Base-by-base conservation (phyloP, 441 rosid genomes). In the Populus hybrid region DNA sequence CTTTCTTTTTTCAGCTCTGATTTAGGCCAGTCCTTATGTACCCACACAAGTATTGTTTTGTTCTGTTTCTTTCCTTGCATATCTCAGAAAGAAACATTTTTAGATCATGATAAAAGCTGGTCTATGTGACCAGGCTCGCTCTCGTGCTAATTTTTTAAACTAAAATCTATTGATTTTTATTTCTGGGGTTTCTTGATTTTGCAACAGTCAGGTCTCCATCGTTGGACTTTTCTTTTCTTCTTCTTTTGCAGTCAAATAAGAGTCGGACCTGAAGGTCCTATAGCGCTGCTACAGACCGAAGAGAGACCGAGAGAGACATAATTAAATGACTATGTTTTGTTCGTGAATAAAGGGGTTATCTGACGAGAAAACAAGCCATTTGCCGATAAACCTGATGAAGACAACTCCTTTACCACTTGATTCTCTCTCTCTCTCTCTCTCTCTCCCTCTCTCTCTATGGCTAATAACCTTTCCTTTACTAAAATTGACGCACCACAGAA, bases 161-260 rank as follows among this genome's bases (percentile, higher is more conserved):
- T 74, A 64, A 76, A 79, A 77, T 78, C 71, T 36, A 38, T 77
- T 71, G 9, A 28, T 45, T 75, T 77, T 80, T 75, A 20, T 9
- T 72, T 33, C 61, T 76, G 71, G 78, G 77, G n/a, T 68, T 81
- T 80, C 23, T n/a, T 83, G 80, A 72, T 84, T 81, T 76, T 82
- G 59, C 16, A 70, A 75, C 79, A 81, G 88, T 79, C 88, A 89
- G 75, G 90, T 92, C 91, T 85, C 90, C 87, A 91, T 93, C 93
- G 78, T 82, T 80, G 74, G 82, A 74, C 81, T 69, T 85, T 85
- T 80, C 80, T 82, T 86, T 83, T 70, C 69, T 79, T 70, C 56
- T 82, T 78, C 81, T 83, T 85, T 77, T 82, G 84, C 90, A 89
- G 93, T 88, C 90, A 90, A 89, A 82, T 82, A 84, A 81, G 87